These are phyloP conservation scores for Zygoascus tannicola DNA, from an alignment of 805 yeast genomes.

Conservation along the genomic window DNA sequence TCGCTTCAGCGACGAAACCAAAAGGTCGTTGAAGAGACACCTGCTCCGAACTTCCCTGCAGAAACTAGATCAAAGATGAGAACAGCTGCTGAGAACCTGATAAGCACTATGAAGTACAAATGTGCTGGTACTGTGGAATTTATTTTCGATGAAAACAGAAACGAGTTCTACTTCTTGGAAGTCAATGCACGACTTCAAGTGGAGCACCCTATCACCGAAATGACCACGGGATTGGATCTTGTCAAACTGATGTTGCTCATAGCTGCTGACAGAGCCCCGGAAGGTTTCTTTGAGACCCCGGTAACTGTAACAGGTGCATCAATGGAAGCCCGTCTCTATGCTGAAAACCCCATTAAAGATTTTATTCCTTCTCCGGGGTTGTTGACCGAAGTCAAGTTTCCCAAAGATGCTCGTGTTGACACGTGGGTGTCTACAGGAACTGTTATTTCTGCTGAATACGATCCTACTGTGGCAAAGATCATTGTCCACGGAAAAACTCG, in stretches of 20 bases:
- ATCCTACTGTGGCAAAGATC: conserved; percentile 92
- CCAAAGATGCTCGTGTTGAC: conserved; percentile 86
- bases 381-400: conserved; percentile 74
- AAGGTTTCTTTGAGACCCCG: conserved; percentile 40
- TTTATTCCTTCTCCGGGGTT: conserved; percentile 97
- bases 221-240: conserved; percentile 87
- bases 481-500: conserved; percentile 91
- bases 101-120: conserved; percentile 74
- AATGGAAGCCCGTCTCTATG: conserved; percentile 94
- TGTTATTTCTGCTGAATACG: conserved; percentile 82
- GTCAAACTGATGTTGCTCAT: conserved; percentile 95
- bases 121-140: conserved; percentile 98
- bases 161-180: conserved; percentile 89
- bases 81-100: conserved; percentile 76
- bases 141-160: conserved; percentile 77
- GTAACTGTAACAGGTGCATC: conserved; percentile 73
- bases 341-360: conserved; percentile 93
- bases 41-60: conserved; percentile 89
- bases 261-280: conserved; percentile 86
- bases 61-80: conserved; percentile 66
- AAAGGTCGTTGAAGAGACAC: conserved; percentile 93
- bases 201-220: conserved; percentile 95
- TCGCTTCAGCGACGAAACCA: conserved; percentile 96
- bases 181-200: conserved; percentile 96
- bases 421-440: conserved; percentile 92